Conservation (phyloP, 371 early-diverging fungal species). For the Mucor indicus region DNA sequence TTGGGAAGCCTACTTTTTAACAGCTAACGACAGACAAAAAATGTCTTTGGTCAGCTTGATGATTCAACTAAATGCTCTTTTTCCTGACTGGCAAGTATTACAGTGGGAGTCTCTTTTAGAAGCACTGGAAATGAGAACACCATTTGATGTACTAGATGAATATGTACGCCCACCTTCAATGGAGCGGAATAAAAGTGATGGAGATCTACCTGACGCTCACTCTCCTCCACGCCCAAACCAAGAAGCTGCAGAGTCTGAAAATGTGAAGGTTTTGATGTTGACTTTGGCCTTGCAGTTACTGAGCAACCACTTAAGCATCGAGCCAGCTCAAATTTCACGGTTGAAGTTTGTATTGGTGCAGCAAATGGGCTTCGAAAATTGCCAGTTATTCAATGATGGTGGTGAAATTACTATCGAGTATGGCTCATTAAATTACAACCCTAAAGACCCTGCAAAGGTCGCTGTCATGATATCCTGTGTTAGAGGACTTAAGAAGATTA, state of each 20-base stretch:
- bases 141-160: slow-evolving; percentile 32
- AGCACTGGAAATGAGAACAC: slow-evolving; percentile 31
- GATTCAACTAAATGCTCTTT: slow-evolving; percentile 47
- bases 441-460: slow-evolving; percentile 29
- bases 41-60: slow-evolving; percentile 39
- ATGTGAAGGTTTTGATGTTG: slow-evolving; percentile 41
- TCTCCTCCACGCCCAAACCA: not conserved
- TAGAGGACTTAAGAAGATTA: slow-evolving; percentile 46
- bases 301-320: slow-evolving; percentile 40
- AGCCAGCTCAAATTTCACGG: slow-evolving; percentile 30
- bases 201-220: not conserved
- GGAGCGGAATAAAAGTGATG: not conserved
- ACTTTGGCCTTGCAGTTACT: slow-evolving; percentile 53
- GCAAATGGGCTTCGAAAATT: slow-evolving; percentile 42
- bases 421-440: slow-evolving; percentile 35
- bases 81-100: slow-evolving; percentile 55
- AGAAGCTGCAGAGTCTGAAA: slow-evolving; percentile 31
- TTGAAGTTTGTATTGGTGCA: slow-evolving; percentile 41
- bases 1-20: slow-evolving; percentile 55
- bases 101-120: slow-evolving; percentile 53
- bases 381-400: slow-evolving; percentile 27
- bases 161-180: not conserved
- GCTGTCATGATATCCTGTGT: slow-evolving; percentile 36
- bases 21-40: slow-evolving; percentile 37
- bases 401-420: slow-evolving; percentile 35